phyloP scores from a whole-genome alignment of 331 rosid species.

The Quercus tomentella region DNA sequence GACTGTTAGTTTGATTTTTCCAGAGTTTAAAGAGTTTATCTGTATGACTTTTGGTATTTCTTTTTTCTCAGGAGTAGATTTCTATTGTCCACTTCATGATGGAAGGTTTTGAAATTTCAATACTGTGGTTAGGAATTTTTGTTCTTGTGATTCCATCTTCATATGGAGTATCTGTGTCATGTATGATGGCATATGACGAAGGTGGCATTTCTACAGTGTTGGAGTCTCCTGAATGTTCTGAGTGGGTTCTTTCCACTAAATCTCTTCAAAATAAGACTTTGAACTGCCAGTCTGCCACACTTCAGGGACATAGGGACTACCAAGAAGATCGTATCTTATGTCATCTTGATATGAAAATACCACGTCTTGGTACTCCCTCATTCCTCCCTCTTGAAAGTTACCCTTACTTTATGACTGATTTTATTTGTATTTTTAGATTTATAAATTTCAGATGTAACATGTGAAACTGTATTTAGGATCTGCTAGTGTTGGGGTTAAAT shows the following conservation, averaged over 20 bases:
- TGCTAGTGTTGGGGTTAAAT: background rate
- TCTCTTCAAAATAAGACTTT: background rate
- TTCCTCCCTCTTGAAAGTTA: background rate
- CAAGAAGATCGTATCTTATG: slow-evolving; percentile 1
- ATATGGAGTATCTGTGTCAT: slow-evolving; percentile 2
- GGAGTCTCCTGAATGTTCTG: background rate
- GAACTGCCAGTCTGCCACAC: slow-evolving; percentile 7
- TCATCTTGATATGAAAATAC: slow-evolving; percentile 1
- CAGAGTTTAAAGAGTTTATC: background rate
- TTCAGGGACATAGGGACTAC: background rate
- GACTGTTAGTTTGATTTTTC: background rate
- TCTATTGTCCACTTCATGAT: background rate
- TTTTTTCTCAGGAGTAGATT: background rate
- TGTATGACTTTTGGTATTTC: background rate
- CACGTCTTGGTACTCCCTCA: background rate
- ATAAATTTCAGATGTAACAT: background rate
- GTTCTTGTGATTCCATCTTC: background rate
- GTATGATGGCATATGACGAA: background rate
- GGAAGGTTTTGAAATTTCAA: background rate
- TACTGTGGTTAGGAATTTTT: background rate
- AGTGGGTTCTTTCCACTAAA: background rate
- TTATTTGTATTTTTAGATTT: background rate
- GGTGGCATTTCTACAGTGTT: background rate
- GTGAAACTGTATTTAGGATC: background rate
- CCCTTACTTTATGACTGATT: background rate